Evolutionary conservation across 768 basidiomycete genomes (phyloP), one percentile per base, ranked within the genome.

Genomic region (Phlebiopsis flavidoalba): DNA sequence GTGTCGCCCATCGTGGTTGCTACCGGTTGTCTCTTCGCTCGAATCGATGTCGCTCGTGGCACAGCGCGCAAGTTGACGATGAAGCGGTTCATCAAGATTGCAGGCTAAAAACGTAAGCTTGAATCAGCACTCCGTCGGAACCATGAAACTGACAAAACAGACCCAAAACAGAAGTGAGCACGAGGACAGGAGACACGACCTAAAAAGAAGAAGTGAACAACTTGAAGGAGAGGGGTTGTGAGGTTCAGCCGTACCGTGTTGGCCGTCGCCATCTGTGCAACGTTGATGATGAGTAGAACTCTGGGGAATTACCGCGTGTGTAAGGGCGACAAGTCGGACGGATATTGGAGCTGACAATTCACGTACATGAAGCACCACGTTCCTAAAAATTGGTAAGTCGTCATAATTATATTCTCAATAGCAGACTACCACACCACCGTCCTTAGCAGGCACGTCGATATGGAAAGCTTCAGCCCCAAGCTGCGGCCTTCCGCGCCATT

Each of bases 11-110:
- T 31, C 6, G 26, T 31, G 2, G 26, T 31, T 31, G 6, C 26
- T 6, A n/a, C 26, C 6, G 26, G 6, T 3, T 31, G 26, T 31
- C 26, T 31, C 26, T 31, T 31, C 26, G 26, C 6, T 31, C 26
- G 26, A 6, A 6, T 31, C 26, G 26, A 31, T 31, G 26, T 31
- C 26, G 26, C 26, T 31, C 6, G 26, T 31, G 26, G 2, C 26
- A 31, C 26, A 2, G 40, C 10, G 22, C 57, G 57, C 10, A 58
- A 46, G 24, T 58, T 50, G 46, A 58, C 19, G 8, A 58, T 8
- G 46, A 58, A 58, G 47, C 57, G 57, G 26, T 26, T 48, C 45
- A 58, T 49, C 11, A 58, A 47, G 26, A 58, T 36, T 2, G 31
- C 5, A 22, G 46, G 57, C 48, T 52, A 15, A 19, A 31, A 31